Evolutionary conservation across 306 rosid genomes (phyloP).

Genomic region (Lupinus albus): DNA sequence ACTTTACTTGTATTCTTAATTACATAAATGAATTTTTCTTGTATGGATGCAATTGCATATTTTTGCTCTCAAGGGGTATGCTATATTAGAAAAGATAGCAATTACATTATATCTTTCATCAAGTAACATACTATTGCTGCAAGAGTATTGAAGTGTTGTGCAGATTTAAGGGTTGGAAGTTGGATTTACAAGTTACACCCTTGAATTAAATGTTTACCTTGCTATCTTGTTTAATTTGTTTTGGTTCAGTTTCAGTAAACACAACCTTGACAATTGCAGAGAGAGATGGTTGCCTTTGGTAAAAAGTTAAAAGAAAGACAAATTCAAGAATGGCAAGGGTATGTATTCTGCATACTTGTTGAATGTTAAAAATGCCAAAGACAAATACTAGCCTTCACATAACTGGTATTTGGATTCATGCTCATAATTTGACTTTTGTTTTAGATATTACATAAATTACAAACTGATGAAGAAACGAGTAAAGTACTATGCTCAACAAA

Average conservation of each 20-base stretch:
- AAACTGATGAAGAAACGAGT: conserved; percentile 87
- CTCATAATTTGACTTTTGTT: conserved; percentile 32
- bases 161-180: conserved; percentile 6
- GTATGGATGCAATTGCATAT: conserved; percentile 14
- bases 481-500: conserved; percentile 74
- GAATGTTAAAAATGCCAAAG: neutral
- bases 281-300: conserved; percentile 87
- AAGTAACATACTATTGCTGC: neutral
- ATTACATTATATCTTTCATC: conserved; percentile 4
- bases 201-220: conserved; percentile 1
- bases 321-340: conserved; percentile 85
- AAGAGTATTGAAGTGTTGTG: neutral
- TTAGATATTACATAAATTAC: conserved; percentile 84
- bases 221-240: neutral
- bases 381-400: neutral
- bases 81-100: conserved; percentile 19
- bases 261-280: conserved; percentile 42
- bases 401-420: conserved; percentile 10
- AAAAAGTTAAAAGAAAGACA: conserved; percentile 86
- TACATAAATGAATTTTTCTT: neutral
- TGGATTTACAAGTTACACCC: conserved; percentile 1
- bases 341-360: conserved; percentile 31
- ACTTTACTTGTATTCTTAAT: conserved; percentile 2
- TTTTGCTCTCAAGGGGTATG: neutral
- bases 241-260: conserved; percentile 24